Percentiles rank a stretch among this genome's conserved stretches.
Conservation (phyloP, 371 early-diverging fungal species). For the Mucor indicus region DNA sequence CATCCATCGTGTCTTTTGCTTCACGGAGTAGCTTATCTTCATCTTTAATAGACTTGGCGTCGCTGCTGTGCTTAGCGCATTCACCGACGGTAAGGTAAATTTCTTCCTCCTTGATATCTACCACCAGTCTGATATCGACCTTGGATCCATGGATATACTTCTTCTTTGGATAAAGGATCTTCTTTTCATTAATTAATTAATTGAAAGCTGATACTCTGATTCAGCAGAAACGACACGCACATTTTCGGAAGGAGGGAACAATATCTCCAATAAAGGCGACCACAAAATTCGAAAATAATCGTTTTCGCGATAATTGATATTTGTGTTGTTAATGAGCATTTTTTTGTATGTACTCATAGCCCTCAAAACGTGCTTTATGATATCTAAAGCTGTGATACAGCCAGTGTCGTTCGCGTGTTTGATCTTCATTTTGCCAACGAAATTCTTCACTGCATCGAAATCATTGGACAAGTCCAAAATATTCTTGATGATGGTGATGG, state of each 20-base stretch:
- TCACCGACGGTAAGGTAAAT: constrained; percentile 14
- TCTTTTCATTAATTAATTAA: too few species aligned
- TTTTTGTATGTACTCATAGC: constrained; percentile 3
- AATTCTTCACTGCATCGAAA: constrained; percentile 3
- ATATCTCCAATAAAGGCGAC: constrained; percentile 4
- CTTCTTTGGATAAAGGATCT: too few species aligned
- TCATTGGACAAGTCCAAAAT: constrained; percentile 11
- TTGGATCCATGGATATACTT: too few species aligned
- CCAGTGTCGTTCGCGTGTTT: neutral
- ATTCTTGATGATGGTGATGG: constrained; percentile 7
- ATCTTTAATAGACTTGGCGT: constrained; percentile 13
- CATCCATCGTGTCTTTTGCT: constrained; percentile 12
- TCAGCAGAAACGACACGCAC: too few species aligned
- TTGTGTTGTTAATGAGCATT: neutral
- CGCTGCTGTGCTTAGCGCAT: constrained; percentile 13
- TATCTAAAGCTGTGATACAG: constrained; percentile 2
- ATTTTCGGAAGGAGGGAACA: too few species aligned
- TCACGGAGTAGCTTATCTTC: constrained; percentile 13
- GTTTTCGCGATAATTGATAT: constrained; percentile 3
- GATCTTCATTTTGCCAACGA: constrained; percentile 9
- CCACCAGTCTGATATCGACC: too few species aligned
- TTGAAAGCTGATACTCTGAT: too few species aligned
- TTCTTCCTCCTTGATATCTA: constrained; percentile 7
- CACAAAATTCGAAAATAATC: constrained; percentile 4
- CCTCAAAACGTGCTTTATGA: constrained; percentile 12